Conservation (phyloP, 2,329 filamentous ascomycete genomes). For the Ambrosiella xylebori region DNA sequence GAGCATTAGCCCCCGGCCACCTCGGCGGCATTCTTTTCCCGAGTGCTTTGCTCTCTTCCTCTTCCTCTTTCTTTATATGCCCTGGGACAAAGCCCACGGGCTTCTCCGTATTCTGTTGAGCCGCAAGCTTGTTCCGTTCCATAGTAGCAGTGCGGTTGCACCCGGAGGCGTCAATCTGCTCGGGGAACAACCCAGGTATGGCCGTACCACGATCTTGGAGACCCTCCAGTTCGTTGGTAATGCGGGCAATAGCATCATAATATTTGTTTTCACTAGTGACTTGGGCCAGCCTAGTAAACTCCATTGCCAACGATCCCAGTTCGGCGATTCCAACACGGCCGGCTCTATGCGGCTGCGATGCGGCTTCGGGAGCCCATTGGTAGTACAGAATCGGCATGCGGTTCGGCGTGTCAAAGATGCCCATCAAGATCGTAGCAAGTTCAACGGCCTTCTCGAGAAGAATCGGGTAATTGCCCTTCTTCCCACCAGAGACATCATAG, state of each 20-base stretch:
- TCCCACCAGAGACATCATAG: constrained; percentile 64
- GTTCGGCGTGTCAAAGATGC: constrained; percentile 81
- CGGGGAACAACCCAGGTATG: constrained; percentile 65
- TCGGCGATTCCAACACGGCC: constrained; percentile 46
- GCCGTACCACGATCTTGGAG: constrained; percentile 52
- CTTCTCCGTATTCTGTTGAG: not conserved
- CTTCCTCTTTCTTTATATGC: not conserved
- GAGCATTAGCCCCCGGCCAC: not conserved
- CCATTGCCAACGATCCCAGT: constrained; percentile 63
- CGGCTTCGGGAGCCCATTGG: constrained; percentile 51
- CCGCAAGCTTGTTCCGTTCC: constrained; percentile 12
- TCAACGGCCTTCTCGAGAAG: constrained; percentile 65
- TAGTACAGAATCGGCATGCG: constrained; percentile 78
- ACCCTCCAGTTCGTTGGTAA: constrained; percentile 62
- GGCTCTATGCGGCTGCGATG: constrained; percentile 47
- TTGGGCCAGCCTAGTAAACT: constrained; percentile 80
- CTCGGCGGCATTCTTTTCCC: not conserved
- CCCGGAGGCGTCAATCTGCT: constrained; percentile 59
- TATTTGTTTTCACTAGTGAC: constrained; percentile 67
- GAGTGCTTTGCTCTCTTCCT: not conserved
- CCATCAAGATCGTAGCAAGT: constrained; percentile 64
- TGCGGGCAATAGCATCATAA: constrained; percentile 75
- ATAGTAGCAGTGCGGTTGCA: constrained; percentile 42
- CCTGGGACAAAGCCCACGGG: constrained; percentile 3
- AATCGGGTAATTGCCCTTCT: constrained; percentile 37